Base-by-base conservation (phyloP, 75 land plant species). In the Gnetum montanum region DNA sequence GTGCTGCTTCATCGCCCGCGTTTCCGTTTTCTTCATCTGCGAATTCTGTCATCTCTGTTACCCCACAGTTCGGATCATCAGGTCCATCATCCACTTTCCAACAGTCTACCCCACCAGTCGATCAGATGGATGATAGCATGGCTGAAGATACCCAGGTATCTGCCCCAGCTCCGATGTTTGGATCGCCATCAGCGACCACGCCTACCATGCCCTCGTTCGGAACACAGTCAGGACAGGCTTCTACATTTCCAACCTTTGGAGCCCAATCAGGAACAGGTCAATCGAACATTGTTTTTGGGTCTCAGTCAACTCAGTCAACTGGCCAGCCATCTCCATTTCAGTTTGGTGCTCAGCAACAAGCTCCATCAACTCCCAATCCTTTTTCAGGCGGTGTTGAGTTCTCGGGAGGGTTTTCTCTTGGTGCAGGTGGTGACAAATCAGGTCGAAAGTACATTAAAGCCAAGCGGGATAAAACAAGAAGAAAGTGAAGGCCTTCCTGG, bases 111-210 rank as follows among this genome's bases (percentile, higher is more conserved):
- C 23, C 34, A 33, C 34, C 36, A 6, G 8, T 36, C 11, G 55
- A 52, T 52, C 55, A 52, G 55, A 52, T 52, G 55, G 55, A 52
- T 31, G 55, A 52, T 25, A 52, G 37, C 4, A 52, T 52, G 37
- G 37, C 55, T 31, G 55, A 52, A 36, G 55, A 33, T 33, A 15
- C 37, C 0, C 36, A 33, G 29, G 25, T 33, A 33, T 7, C 34
- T 29, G 10, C 34, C 19, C 55, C 55, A 7, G 1, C n/a, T 5
- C 43, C 43, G 1, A n/a, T n/a, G n/a, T n/a, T n/a, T n/a, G n/a
- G n/a, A n/a, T n/a, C n/a, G n/a, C n/a, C n/a, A n/a, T n/a, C n/a
- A n/a, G n/a, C n/a, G n/a, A n/a, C n/a, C n/a, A n/a, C n/a, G n/a
- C n/a, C n/a, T n/a, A n/a, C n/a, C n/a, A n/a, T n/a, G n/a, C n/a